These are phyloP conservation scores for Galerina marginata DNA, from an alignment of 768 basidiomycete genomes.

Conservation along the genomic window DNA sequence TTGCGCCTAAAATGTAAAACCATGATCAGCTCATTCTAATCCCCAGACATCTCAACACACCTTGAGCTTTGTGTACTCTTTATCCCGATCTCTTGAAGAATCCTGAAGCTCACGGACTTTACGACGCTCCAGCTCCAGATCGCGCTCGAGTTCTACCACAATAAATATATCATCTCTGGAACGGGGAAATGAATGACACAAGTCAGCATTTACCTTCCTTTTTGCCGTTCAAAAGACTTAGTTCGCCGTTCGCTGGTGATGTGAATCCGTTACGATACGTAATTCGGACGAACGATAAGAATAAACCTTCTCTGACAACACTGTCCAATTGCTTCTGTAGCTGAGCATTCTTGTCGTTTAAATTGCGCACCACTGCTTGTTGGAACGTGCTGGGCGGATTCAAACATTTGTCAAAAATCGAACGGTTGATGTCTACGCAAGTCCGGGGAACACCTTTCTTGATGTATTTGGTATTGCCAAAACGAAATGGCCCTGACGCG, in stretches of 20 bases:
- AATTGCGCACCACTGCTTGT: slow-evolving; percentile 78
- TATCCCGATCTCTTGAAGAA: slow-evolving; percentile 74
- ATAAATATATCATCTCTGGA: neutral
- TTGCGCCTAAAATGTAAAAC: slow-evolving; percentile 52
- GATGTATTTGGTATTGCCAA: slow-evolving; percentile 90
- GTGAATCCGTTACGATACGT: neutral
- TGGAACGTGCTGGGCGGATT: slow-evolving; percentile 68
- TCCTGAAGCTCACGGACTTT: slow-evolving; percentile 80
- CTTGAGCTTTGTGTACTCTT: slow-evolving; percentile 89
- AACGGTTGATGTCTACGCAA: neutral
- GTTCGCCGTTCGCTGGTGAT: slow-evolving; percentile 74
- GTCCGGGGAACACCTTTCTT: slow-evolving; percentile 64
- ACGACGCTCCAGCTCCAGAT: slow-evolving; percentile 79
- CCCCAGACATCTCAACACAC: slow-evolving; percentile 33
- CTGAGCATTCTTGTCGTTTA: slow-evolving; percentile 84
- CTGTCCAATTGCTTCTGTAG: slow-evolving; percentile 86
- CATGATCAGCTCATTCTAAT: neutral
- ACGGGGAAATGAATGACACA: neutral
- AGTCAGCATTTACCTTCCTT: slow-evolving; percentile 51
- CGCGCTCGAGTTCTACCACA: slow-evolving; percentile 71
- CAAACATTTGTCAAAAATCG: slow-evolving; percentile 15
- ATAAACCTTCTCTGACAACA: slow-evolving; percentile 80
- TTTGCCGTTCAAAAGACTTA: slow-evolving; percentile 72
- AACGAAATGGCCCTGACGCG: slow-evolving; percentile 76
- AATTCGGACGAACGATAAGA: neutral